Conservation (phyloP, 768 basidiomycete genomes). For the Mycena olivaceomarginata region DNA sequence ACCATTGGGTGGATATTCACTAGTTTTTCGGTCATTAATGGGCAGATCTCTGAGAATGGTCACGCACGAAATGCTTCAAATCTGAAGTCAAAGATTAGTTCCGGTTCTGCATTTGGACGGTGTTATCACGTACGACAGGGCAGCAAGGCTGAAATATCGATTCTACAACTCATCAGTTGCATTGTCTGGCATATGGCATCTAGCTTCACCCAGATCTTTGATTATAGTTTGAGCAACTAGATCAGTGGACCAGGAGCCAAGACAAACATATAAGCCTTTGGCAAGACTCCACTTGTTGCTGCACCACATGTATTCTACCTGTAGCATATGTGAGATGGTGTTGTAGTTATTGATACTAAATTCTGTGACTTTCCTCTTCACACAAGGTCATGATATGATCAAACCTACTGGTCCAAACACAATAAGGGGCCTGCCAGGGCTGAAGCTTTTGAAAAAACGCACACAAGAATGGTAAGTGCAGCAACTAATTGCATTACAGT, state of each 20-base stretch:
- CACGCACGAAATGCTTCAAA: not conserved
- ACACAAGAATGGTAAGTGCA: not conserved
- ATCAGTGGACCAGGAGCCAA: not conserved
- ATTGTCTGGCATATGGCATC: not conserved
- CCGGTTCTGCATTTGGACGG: not conserved
- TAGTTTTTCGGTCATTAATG: not conserved
- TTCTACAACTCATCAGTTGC: not conserved
- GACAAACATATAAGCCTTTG: not conserved
- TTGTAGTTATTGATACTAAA: not conserved
- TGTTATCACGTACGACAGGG: not conserved
- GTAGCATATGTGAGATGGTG: not conserved
- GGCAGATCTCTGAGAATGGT: not conserved
- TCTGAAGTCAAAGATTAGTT: not conserved
- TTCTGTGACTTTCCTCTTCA: not conserved
- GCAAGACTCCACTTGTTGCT: conserved; percentile 7
- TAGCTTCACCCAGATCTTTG: not conserved
- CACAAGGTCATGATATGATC: not conserved
- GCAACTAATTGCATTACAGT: not conserved
- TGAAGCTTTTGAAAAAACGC: not conserved
- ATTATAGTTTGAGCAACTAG: not conserved
- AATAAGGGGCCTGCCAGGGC: too few species aligned
- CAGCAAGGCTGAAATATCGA: not conserved
- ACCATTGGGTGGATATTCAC: not conserved
- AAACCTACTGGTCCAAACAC: not conserved
- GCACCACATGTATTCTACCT: conserved; percentile 1